Base-by-base conservation (phyloP, 2,329 filamentous ascomycete species). In the Aspergillus intermedius region DNA sequence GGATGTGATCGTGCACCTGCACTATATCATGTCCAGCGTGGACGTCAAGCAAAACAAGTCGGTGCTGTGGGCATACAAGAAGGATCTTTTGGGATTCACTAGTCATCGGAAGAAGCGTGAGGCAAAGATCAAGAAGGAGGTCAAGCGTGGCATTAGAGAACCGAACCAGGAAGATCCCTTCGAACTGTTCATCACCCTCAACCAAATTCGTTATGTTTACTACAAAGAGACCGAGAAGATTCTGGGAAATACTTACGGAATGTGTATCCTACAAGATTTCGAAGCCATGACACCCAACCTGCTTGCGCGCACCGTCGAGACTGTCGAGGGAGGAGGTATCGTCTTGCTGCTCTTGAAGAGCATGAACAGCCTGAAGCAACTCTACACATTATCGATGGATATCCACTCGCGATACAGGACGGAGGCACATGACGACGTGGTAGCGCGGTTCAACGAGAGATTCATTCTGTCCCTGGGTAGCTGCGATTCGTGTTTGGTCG, bases 181-280 rank as follows among this genome's bases (percentile, higher is more conserved):
- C 75, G 93, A 98, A 73, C 81, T 97, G 47, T 98, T 97, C 73
- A 86, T 97, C 60, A 93, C 90, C 50, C 83, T 95, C 49, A 88
- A 97, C 74, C 90, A 96, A 70, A 95, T 98, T 67, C 87, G 93
- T 70, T 98, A 98, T 80, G 89, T 93, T 49, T 98, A 95, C 78
- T 98, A 98, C 77, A 98, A 98, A 74, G 93, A 98, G 75, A 97
- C 93, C 23, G 93, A 98, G 64, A 97, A 96, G 77, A 96, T 98
- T 64, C 73, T 97, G 49, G 93, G 93, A 67, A 95, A 97, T 69
- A 98, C 93, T 40, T 98, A 93, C 66, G 91, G 91, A 66, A 96
- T 96, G 88, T 96, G 90, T 68, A 95, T 98, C 56, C 74, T 98
- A 59, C 93, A 98, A 70, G 93, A 98, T 66, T 98, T 98, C 62